Conservation (phyloP, 305 asterid species). For the Ilex paraguariensis region DNA sequence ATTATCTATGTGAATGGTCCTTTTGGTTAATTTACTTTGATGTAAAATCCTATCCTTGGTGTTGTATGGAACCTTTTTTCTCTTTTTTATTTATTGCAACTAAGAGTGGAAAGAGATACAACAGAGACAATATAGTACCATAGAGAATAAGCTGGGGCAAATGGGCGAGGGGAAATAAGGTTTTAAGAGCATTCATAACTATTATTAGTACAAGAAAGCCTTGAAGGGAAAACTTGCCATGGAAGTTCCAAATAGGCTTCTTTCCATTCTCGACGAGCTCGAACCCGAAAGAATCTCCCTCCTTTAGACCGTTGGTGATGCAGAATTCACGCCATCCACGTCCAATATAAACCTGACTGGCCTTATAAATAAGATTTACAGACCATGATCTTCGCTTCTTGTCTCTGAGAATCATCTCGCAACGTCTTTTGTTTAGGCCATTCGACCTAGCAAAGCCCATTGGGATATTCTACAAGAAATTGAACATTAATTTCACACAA, state of each 20-base stretch:
- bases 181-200: too few species aligned
- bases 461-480: conserved; percentile 5
- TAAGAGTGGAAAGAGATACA: too few species aligned
- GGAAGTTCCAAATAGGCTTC: conserved; percentile 2
- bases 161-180: too few species aligned
- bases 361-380: not conserved
- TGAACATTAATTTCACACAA: too few species aligned
- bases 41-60: too few species aligned
- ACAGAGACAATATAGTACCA: too few species aligned
- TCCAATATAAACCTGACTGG: not conserved
- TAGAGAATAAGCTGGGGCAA: too few species aligned
- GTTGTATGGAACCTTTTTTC: too few species aligned
- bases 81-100: too few species aligned
- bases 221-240: not conserved
- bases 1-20: too few species aligned
- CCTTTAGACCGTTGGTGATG: conserved; percentile 6
- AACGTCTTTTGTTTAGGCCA: not conserved
- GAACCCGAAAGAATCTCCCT: conserved; percentile 9
- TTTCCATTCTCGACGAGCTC: conserved; percentile 5
- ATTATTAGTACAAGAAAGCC: too few species aligned
- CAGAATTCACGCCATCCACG: conserved; percentile 6
- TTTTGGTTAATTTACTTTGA: too few species aligned
- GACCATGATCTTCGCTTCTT: not conserved
- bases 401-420: not conserved
- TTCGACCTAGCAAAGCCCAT: conserved; percentile 1